Percentiles rank a stretch among this genome's conserved stretches.
phyloP scores from a whole-genome alignment of 2,329 filamentous ascomycete species.

The Arthrobotrys megalospora region DNA sequence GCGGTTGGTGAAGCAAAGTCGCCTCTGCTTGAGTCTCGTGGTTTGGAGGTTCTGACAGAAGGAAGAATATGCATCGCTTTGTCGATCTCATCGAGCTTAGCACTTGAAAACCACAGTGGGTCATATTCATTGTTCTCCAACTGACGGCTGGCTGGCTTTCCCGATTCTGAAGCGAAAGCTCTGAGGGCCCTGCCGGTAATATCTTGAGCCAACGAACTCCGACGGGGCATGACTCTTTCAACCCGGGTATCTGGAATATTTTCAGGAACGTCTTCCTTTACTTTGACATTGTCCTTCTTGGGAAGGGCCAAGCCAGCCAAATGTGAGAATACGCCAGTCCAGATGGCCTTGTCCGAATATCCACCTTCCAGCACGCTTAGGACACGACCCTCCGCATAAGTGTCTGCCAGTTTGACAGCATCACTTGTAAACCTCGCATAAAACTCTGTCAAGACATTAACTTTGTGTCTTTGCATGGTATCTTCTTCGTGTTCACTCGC shows the following conservation, averaged over 20 bases:
- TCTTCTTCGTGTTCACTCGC: constrained; percentile 93
- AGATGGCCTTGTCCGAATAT: constrained; percentile 92
- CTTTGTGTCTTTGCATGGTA: constrained; percentile 95
- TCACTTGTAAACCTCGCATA: constrained; percentile 93
- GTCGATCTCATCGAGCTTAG: constrained; percentile 73
- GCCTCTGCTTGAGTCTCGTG: constrained; percentile 38
- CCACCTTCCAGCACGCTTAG: constrained; percentile 96
- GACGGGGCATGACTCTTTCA: constrained; percentile 65
- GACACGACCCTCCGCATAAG: constrained; percentile 85
- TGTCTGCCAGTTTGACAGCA: constrained; percentile 83
- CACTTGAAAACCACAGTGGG: constrained; percentile 78
- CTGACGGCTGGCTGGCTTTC: constrained; percentile 28
- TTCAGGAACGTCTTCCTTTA: constrained; percentile 8
- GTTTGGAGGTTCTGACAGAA: constrained; percentile 9
- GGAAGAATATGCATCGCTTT: constrained; percentile 45
- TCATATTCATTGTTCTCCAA: constrained; percentile 72
- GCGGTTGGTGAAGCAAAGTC: constrained; percentile 88
- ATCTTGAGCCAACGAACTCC: constrained; percentile 64
- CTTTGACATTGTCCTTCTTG: constrained; percentile 62
- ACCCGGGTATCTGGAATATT: constrained; percentile 6
- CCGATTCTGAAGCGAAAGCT: constrained; percentile 16
- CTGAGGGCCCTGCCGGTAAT: constrained; percentile 38
- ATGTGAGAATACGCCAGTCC: constrained; percentile 90
- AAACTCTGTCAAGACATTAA: constrained; percentile 96
- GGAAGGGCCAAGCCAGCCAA: constrained; percentile 81